phyloP scores from a whole-genome alignment of 2,329 filamentous ascomycete genomes.

The Neonectria hederae region DNA sequence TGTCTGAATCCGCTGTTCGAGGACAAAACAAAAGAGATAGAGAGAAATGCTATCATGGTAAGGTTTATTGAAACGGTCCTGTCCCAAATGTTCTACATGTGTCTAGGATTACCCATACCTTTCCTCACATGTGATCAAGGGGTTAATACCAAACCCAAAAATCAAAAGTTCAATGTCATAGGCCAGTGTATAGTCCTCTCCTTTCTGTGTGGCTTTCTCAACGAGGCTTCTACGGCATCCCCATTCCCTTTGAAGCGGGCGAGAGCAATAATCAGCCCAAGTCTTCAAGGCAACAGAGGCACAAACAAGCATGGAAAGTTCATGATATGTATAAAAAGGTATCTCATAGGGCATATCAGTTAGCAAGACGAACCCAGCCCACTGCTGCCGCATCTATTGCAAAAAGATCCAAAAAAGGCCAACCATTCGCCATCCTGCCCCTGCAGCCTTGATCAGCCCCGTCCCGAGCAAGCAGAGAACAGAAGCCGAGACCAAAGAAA shows the following conservation, averaged over 20 bases:
- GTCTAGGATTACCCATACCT: neutral
- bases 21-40: constrained; percentile 27
- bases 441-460: neutral
- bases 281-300: neutral
- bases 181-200: too few species aligned
- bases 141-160: neutral
- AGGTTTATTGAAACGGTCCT: constrained; percentile 1
- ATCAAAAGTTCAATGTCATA: neutral
- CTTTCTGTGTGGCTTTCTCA: neutral
- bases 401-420: neutral
- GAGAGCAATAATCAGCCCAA: neutral
- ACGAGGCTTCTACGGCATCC: neutral
- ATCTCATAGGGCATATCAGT: constrained; percentile 15
- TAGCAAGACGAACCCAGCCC: constrained; percentile 8
- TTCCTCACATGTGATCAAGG: neutral
- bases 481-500: constrained; percentile 9
- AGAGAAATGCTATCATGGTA: constrained; percentile 28
- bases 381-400: constrained; percentile 11
- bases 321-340: neutral
- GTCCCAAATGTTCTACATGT: neutral
- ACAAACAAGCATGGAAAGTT: neutral
- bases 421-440: neutral
- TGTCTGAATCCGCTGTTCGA: constrained; percentile 3
- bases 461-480: constrained; percentile 1
- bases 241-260: too few species aligned